phyloP scores from a whole-genome alignment of 2,329 filamentous ascomycete species.

The Thielaviopsis musarum region DNA sequence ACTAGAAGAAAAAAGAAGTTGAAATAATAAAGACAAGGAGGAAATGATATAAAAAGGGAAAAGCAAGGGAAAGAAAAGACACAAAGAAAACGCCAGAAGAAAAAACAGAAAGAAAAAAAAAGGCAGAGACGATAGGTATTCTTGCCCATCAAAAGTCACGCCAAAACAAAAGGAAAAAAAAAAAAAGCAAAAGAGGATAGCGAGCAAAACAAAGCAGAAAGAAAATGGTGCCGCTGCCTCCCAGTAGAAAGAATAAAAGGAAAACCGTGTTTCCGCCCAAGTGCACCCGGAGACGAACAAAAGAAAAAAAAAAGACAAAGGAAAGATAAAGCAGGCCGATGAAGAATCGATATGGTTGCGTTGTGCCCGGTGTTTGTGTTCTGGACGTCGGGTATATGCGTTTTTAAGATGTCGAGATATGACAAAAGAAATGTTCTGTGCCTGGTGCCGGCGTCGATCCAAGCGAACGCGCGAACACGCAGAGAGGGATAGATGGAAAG shows the following conservation, averaged over 20 bases:
- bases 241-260: background rate
- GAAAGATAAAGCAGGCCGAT: background rate
- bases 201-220: background rate
- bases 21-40: slow-evolving; percentile 2
- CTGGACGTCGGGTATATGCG: background rate
- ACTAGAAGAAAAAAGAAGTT: background rate
- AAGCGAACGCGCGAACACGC: too few relatives aligned
- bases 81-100: background rate
- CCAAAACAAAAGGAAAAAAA: background rate
- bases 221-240: background rate
- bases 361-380: background rate
- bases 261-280: background rate
- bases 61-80: background rate
- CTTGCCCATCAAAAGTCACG: too few relatives aligned
- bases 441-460: too few relatives aligned
- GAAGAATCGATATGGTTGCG: background rate
- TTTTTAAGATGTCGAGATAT: background rate
- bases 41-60: background rate
- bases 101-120: background rate
- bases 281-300: background rate
- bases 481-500: background rate
- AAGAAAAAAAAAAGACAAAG: background rate
- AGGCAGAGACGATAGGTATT: background rate
- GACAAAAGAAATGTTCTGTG: background rate
- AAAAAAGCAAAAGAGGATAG: background rate